phyloP scores from a whole-genome alignment of 2,329 filamentous ascomycete species.

The Aurifilum marmelostoma region DNA sequence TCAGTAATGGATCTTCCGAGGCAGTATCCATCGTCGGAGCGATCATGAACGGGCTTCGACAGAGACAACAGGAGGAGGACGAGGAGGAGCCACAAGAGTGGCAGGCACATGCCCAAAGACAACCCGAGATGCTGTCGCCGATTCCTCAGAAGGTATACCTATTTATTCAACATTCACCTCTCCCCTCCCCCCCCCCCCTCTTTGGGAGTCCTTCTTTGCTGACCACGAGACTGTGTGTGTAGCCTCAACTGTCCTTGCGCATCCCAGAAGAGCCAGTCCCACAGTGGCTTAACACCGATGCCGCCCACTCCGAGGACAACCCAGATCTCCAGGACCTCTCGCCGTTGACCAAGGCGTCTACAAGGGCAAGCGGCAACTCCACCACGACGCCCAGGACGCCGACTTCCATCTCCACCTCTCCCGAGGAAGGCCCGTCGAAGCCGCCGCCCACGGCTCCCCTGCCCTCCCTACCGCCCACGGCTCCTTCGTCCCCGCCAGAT shows the following conservation, averaged over 20 bases:
- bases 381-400: slow-evolving; percentile 9
- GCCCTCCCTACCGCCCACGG: neutral
- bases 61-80: neutral
- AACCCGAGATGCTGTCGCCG: slow-evolving; percentile 13
- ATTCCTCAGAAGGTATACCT: slow-evolving; percentile 16
- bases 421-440: neutral
- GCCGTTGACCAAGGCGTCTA: neutral
- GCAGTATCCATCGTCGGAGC: slow-evolving; percentile 5
- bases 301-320: neutral
- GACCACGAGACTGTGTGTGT: neutral
- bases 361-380: neutral
- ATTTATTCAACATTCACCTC: too few species aligned
- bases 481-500: neutral
- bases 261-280: slow-evolving; percentile 6
- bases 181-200: too few species aligned
- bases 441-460: slow-evolving; percentile 10
- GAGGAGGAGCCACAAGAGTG: slow-evolving; percentile 6
- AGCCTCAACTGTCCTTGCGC: slow-evolving; percentile 14
- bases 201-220: neutral
- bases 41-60: neutral
- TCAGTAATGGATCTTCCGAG: neutral
- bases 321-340: neutral
- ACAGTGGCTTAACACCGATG: neutral
- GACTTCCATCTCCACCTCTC: slow-evolving; percentile 10
- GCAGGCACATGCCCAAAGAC: neutral